These are phyloP conservation scores for Colletotrichum echinochloae DNA, from an alignment of 2,329 filamentous ascomycete species.

Conservation along the genomic window DNA sequence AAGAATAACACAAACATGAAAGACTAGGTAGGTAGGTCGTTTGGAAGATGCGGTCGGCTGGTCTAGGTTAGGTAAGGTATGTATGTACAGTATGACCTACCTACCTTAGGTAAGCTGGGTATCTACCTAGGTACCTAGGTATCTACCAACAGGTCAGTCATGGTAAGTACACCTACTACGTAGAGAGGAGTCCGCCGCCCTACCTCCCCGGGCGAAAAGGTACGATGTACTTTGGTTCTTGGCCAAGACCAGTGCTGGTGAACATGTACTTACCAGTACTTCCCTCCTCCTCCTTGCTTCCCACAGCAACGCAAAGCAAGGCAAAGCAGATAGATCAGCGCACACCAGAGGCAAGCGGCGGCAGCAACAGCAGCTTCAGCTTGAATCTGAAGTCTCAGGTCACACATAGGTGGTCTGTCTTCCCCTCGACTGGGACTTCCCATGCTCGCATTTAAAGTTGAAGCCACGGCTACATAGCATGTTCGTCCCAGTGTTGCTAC, in stretches of 20 bases:
- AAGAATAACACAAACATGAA: not conserved
- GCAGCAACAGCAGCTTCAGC: no score
- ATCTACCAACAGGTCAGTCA: no score
- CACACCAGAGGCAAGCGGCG: not conserved
- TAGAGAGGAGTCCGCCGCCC: no score
- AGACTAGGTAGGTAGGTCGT: not conserved
- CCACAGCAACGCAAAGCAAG: not conserved
- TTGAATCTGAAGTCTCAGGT: not conserved
- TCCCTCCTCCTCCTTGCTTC: not conserved
- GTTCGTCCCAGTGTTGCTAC: slow-evolving; percentile 2
- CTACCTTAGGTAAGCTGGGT: no score
- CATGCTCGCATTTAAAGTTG: slow-evolving; percentile 30
- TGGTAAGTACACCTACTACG: no score
- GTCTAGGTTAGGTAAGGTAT: not conserved
- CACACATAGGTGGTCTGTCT: not conserved
- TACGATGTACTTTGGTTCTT: not conserved
- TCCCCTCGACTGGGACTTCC: slow-evolving; percentile 4
- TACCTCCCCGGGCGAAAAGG: not conserved
- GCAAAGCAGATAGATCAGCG: no score
- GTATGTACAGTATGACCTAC: no score
- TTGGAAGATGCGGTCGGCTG: not conserved
- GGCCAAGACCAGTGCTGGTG: not conserved
- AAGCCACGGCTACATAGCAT: slow-evolving; percentile 26
- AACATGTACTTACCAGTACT: no score
- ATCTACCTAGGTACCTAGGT: no score